Evolutionary conservation across 2,329 filamentous ascomycete genomes (phyloP).

Genomic region (Ambrosiella cleistominuta): DNA sequence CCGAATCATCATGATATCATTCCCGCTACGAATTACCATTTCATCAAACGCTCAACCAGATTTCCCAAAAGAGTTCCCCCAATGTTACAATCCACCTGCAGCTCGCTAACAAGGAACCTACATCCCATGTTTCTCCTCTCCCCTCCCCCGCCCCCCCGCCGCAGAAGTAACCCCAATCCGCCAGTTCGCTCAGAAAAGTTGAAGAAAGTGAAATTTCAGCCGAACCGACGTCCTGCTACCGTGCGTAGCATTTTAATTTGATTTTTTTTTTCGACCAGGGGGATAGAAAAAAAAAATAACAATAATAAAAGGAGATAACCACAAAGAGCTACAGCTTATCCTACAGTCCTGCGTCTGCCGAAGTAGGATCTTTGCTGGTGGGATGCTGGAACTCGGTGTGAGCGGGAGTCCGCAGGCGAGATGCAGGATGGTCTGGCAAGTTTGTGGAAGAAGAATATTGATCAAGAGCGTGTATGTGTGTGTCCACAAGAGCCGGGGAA

Average conservation of each 20-base stretch:
- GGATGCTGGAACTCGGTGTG: too few relatives aligned
- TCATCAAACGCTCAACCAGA: not conserved
- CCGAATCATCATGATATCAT: not conserved
- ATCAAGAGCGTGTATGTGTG: too few relatives aligned
- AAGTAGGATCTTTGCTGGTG: too few relatives aligned
- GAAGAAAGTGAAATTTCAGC: constrained; percentile 2
- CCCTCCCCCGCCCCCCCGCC: not conserved
- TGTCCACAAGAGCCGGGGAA: not conserved
- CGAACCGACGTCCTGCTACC: not conserved
- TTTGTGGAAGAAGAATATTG: too few relatives aligned
- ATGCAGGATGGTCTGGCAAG: too few relatives aligned
- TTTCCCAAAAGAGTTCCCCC: not conserved
- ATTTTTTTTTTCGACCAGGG: too few relatives aligned
- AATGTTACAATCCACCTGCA: not conserved
- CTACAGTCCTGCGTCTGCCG: too few relatives aligned
- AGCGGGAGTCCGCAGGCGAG: too few relatives aligned
- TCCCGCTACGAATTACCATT: not conserved
- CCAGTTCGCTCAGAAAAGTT: not conserved
- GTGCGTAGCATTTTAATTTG: not conserved
- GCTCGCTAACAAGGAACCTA: not conserved
- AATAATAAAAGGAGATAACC: too few relatives aligned
- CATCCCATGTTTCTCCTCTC: not conserved
- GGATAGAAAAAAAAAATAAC: too few relatives aligned
- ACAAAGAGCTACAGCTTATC: too few relatives aligned
- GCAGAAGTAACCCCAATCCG: not conserved